Conservation (phyloP, 2,329 filamentous ascomycete genomes). For the Lachnellula subtilissima region DNA sequence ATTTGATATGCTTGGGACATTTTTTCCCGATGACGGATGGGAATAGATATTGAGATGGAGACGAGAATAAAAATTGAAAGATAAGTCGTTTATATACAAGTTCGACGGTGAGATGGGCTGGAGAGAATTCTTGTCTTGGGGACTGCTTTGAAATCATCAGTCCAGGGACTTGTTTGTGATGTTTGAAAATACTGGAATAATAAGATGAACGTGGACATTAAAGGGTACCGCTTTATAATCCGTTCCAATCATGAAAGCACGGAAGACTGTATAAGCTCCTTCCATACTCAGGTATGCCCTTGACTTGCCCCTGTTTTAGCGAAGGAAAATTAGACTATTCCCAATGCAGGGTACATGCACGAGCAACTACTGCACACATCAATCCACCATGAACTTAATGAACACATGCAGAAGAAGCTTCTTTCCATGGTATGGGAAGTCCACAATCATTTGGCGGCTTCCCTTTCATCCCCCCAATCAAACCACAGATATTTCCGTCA, state of each 20-base stretch:
- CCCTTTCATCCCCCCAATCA: background rate
- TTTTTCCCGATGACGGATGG: background rate
- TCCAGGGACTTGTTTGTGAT: background rate
- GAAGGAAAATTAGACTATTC: background rate
- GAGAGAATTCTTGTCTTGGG: too few species aligned
- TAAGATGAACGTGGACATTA: background rate
- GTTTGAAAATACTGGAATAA: background rate
- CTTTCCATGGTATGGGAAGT: too few species aligned
- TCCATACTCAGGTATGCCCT: background rate
- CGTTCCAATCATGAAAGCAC: background rate
- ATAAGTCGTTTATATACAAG: too few species aligned
- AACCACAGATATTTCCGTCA: background rate
- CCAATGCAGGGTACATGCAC: background rate
- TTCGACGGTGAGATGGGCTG: too few species aligned
- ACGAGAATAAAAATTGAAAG: too few species aligned
- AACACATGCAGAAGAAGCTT: too few species aligned
- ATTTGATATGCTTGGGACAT: conserved; percentile 11
- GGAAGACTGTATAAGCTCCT: too few species aligned
- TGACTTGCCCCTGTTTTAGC: background rate
- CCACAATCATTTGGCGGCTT: too few species aligned
- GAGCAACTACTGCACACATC: background rate
- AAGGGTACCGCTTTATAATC: background rate
- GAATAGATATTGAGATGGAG: too few species aligned
- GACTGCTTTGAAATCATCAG: too few species aligned
- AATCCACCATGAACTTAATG: too few species aligned